A percentile compares a stretch with the other conserved stretches of the same genome.
Evolutionary conservation across 352 stramenopile species (phyloP).

Genomic region (Pythium folliculosum): DNA sequence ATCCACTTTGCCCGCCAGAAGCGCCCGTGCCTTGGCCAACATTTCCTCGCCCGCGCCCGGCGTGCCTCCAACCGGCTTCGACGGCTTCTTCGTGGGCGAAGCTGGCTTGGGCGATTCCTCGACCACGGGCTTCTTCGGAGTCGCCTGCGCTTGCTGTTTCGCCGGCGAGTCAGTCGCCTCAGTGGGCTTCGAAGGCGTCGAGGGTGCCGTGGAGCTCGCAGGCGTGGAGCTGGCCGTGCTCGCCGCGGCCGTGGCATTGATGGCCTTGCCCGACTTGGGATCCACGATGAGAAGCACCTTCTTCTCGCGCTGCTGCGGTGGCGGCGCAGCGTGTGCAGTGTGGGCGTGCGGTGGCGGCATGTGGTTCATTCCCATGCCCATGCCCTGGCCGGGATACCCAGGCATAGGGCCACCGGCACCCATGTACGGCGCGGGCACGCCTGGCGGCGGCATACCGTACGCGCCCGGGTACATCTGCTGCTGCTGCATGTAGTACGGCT

Average conservation of each 20-base stretch:
- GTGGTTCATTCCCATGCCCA: conserved; percentile 30
- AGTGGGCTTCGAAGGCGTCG: conserved; percentile 16
- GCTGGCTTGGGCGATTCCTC: conserved; percentile 10
- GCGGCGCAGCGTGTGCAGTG: conserved; percentile 17
- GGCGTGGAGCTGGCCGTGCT: conserved; percentile 11
- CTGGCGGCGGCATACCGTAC: conserved; percentile 23
- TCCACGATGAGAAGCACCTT: conserved; percentile 39
- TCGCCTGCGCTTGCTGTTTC: neutral
- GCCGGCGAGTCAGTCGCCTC: conserved; percentile 11
- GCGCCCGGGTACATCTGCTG: conserved; percentile 26
- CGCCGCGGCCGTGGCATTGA: conserved; percentile 12
- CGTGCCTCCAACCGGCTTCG: conserved; percentile 12
- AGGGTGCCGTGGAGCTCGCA: conserved; percentile 11
- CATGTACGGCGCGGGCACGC: conserved; percentile 28
- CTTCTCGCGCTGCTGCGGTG: conserved; percentile 35
- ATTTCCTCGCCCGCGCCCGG: conserved; percentile 25
- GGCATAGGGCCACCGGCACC: conserved; percentile 22
- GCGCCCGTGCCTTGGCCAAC: conserved; percentile 23
- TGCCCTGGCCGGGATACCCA: conserved; percentile 14
- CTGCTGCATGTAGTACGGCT: conserved; percentile 29
- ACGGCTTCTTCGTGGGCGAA: conserved; percentile 23
- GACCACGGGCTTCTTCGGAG: conserved; percentile 11
- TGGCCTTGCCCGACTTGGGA: conserved; percentile 30
- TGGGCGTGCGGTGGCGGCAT: conserved; percentile 24
- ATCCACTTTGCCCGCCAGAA: conserved; percentile 23